Evolutionary conservation across 306 rosid genomes (phyloP).

Genomic region (Urtica urens): DNA sequence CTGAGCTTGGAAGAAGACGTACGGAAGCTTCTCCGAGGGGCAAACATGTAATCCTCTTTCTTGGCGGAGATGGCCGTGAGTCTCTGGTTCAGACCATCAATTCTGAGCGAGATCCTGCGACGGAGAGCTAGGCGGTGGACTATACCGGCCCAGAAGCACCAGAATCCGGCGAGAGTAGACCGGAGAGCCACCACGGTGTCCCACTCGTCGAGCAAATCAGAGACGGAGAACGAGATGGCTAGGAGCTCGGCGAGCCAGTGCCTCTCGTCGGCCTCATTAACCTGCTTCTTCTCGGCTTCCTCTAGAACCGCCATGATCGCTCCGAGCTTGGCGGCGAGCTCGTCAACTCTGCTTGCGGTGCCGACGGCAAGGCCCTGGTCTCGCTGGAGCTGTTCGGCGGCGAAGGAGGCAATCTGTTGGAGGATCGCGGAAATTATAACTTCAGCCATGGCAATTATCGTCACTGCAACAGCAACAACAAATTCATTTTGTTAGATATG

Average conservation of each 20-base stretch:
- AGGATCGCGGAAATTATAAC: neutral
- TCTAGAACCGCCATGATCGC: neutral
- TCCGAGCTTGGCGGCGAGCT: neutral
- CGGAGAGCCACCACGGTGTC: too few relatives aligned
- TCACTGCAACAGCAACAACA: too few relatives aligned
- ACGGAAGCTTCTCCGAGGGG: neutral
- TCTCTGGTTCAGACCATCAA: neutral
- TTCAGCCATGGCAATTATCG: too few relatives aligned
- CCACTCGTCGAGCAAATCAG: constrained; percentile 4
- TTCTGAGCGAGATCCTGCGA: neutral
- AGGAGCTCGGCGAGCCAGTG: neutral
- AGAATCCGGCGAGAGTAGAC: too few relatives aligned
- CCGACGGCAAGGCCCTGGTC: neutral
- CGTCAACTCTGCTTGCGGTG: neutral
- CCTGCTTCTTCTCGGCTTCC: neutral
- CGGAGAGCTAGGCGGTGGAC: neutral
- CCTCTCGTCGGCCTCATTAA: neutral
- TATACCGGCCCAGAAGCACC: neutral
- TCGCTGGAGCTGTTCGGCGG: neutral
- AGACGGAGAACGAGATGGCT: neutral
- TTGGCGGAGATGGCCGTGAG: neutral
- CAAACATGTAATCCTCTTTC: neutral
- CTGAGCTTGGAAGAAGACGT: neutral
- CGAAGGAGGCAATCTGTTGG: neutral
- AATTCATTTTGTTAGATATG: too few relatives aligned